Evolutionary conservation across 2,329 filamentous ascomycete genomes (phyloP).

Genomic region (Colletotrichum ledebouriae): DNA sequence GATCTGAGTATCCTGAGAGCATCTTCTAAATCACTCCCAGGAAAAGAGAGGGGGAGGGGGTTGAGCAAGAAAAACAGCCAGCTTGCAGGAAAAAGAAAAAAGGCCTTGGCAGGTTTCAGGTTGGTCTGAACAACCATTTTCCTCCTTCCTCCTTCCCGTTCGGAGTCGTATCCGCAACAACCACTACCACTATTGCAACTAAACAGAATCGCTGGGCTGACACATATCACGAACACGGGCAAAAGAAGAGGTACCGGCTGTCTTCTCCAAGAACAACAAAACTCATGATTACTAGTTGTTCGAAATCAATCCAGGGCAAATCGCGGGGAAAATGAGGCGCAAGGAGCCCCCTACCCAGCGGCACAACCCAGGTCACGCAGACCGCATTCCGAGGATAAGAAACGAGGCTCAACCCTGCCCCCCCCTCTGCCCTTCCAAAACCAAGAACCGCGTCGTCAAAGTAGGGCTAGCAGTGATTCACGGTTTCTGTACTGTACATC

Average conservation of each 20-base stretch:
- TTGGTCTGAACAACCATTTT: not conserved
- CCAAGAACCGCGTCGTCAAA: conserved; percentile 1
- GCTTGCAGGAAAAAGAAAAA: not conserved
- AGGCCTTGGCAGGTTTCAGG: not conserved
- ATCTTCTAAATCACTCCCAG: not conserved
- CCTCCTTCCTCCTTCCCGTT: not conserved
- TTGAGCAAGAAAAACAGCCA: not conserved
- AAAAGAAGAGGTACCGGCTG: too few relatives aligned
- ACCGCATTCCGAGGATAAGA: not conserved
- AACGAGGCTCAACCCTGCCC: not conserved
- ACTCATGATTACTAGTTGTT: too few relatives aligned
- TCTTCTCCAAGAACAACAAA: too few relatives aligned
- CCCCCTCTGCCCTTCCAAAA: not conserved
- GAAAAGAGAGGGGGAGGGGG: too few relatives aligned
- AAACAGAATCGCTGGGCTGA: too few relatives aligned
- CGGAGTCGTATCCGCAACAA: conserved; percentile 7
- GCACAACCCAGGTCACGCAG: too few relatives aligned
- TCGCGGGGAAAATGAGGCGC: too few relatives aligned
- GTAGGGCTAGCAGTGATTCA: conserved; percentile 9
- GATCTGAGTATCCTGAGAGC: too few relatives aligned
- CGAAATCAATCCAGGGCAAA: too few relatives aligned
- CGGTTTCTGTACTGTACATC: too few relatives aligned
- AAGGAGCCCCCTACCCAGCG: too few relatives aligned
- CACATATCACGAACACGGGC: too few relatives aligned
- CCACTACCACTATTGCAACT: not conserved